Evolutionary conservation across 805 yeast genomes (phyloP).

Genomic region (Candida chilensis): DNA sequence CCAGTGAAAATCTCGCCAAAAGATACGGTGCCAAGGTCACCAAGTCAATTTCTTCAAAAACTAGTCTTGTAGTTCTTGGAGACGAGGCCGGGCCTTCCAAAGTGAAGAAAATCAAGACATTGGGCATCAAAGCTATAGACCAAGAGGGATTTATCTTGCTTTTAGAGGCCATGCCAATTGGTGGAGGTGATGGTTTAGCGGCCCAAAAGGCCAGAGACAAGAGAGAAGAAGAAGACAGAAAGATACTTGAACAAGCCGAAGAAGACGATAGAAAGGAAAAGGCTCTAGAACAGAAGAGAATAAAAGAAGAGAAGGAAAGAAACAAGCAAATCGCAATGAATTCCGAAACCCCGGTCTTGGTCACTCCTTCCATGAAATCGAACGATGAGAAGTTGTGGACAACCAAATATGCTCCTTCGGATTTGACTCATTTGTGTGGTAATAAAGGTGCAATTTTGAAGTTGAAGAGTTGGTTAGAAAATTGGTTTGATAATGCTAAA

Average conservation of each 20-base stretch:
- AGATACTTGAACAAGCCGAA: constrained; percentile 32
- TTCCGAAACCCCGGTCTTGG: constrained; percentile 2
- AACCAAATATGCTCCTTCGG: constrained; percentile 80
- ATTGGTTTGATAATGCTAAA: constrained; percentile 60
- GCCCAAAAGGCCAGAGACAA: constrained; percentile 70
- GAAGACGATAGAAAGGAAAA: constrained; percentile 35
- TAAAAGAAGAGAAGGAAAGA: constrained; percentile 16
- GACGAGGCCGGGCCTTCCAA: constrained; percentile 97
- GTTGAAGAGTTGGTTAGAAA: constrained; percentile 63
- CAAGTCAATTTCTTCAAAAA: constrained; percentile 74
- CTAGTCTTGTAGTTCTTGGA: constrained; percentile 85
- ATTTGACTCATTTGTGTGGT: constrained; percentile 77
- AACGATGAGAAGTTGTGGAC: constrained; percentile 82
- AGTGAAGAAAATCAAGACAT: constrained; percentile 65
- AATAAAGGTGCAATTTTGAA: constrained; percentile 68
- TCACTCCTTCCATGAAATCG: constrained; percentile 23
- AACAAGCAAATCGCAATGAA: constrained; percentile 11
- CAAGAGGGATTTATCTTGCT: constrained; percentile 81
- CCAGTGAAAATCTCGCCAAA: constrained; percentile 69
- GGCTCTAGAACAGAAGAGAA: constrained; percentile 31
- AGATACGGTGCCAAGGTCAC: constrained; percentile 89
- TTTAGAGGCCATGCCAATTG: constrained; percentile 74
- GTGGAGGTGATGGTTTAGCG: constrained; percentile 79
- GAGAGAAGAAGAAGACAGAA: constrained; percentile 56
- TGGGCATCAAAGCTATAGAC: constrained; percentile 70